Percentiles rank a stretch among this genome's conserved stretches.
These are phyloP conservation scores for Thyridium curvatum DNA, from an alignment of 2,329 filamentous ascomycete genomes.

Conservation along the genomic window DNA sequence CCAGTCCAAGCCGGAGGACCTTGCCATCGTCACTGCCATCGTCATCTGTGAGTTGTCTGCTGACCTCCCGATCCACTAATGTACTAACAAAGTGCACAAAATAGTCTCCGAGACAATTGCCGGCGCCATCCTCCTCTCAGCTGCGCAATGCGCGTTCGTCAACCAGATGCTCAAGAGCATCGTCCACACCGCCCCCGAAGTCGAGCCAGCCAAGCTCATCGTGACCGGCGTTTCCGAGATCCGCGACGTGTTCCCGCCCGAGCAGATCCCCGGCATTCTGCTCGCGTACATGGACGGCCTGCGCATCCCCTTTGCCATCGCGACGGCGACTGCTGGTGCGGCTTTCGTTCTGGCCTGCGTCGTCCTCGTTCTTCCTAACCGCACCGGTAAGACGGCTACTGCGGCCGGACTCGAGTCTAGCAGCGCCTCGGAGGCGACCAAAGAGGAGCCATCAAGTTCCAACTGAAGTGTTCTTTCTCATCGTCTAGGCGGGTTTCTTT, in stretches of 20 bases:
- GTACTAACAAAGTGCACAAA: conserved; percentile 9
- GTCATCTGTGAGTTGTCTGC: conserved; percentile 21
- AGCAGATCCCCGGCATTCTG: conserved; percentile 41
- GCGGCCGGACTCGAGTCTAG: too few species aligned
- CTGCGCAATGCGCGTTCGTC: conserved; percentile 17
- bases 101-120: conserved; percentile 32
- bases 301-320: conserved; percentile 11
- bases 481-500: too few species aligned
- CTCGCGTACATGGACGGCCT: conserved; percentile 51
- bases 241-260: conserved; percentile 32
- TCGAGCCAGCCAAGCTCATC: conserved; percentile 20
- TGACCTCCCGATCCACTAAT: too few species aligned
- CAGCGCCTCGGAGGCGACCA: too few species aligned
- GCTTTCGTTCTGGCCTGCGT: too few species aligned
- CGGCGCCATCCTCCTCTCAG: conserved; percentile 36
- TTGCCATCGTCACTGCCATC: conserved; percentile 55
- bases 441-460: too few species aligned
- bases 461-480: too few species aligned
- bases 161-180: conserved; percentile 19
- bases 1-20: conserved; percentile 50
- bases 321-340: too few species aligned
- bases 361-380: too few species aligned
- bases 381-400: too few species aligned
- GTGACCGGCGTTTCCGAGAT: conserved; percentile 40
- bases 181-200: conserved; percentile 12